Percentiles rank a stretch among this genome's conserved stretches.
These are phyloP conservation scores for Clathrus columnatus DNA, from an alignment of 768 basidiomycete genomes.

Conservation along the genomic window DNA sequence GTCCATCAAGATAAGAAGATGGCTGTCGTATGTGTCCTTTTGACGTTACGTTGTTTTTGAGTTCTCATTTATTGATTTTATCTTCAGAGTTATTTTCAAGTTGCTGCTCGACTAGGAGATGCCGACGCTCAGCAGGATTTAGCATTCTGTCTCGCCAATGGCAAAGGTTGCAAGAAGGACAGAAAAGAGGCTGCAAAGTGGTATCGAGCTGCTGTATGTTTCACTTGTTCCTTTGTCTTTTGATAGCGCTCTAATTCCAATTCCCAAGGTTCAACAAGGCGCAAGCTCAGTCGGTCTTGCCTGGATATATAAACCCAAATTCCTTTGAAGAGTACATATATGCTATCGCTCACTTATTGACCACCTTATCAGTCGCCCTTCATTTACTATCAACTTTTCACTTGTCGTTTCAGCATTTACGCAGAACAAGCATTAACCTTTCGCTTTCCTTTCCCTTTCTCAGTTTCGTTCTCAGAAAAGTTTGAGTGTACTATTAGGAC, in stretches of 20 bases:
- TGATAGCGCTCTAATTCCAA: background rate
- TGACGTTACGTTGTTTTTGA: background rate
- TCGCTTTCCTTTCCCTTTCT: background rate
- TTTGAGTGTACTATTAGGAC: background rate
- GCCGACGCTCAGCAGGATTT: constrained; percentile 81
- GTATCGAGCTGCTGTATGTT: constrained; percentile 77
- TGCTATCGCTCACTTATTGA: background rate
- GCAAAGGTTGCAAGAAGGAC: constrained; percentile 84
- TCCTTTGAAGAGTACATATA: constrained; percentile 21
- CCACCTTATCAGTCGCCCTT: background rate
- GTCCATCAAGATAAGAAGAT: constrained; percentile 81
- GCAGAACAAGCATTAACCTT: background rate
- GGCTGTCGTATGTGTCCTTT: constrained; percentile 54
- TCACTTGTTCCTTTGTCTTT: background rate
- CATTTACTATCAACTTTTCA: background rate
- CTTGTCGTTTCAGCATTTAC: background rate
- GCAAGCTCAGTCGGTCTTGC: constrained; percentile 76
- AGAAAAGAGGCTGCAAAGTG: constrained; percentile 79
- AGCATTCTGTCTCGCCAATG: constrained; percentile 78
- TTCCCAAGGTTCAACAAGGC: constrained; percentile 51
- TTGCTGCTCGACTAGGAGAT: constrained; percentile 80
- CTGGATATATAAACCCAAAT: constrained; percentile 92
- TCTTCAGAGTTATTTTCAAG: constrained; percentile 69
- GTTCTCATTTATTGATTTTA: background rate
- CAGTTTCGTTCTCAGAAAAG: background rate